These are phyloP conservation scores for Alliaria petiolata DNA, from an alignment of 345 rosid species.

Conservation along the genomic window DNA sequence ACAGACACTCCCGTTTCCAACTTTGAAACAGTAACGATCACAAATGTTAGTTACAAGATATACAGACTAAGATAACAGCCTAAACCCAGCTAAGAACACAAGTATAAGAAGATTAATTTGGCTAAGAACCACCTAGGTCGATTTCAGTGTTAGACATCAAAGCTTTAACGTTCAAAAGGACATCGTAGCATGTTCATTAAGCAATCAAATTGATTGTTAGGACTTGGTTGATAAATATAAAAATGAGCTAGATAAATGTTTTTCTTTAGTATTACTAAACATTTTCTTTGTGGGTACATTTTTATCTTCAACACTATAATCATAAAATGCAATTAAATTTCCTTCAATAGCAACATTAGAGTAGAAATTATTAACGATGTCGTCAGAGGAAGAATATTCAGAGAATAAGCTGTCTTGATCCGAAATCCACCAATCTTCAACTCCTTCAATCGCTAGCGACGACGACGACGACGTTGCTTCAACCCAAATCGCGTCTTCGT, in stretches of 20 bases:
- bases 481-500: slow-evolving; percentile 2
- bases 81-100: background rate
- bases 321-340: background rate
- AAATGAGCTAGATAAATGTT: too few relatives aligned
- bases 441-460: background rate
- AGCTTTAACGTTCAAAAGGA: background rate
- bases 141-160: background rate
- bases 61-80: background rate
- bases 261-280: background rate
- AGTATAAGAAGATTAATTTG: background rate
- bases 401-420: slow-evolving; percentile 33
- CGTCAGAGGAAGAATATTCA: slow-evolving; percentile 34
- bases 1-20: background rate
- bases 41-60: background rate
- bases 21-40: background rate
- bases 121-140: background rate
- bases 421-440: slow-evolving; percentile 27
- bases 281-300: slow-evolving; percentile 24
- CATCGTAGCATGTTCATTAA: background rate
- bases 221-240: background rate
- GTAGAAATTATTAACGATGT: background rate
- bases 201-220: background rate
- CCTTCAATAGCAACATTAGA: background rate
- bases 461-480: slow-evolving; percentile 25
- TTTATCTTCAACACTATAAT: slow-evolving; percentile 6